Percentiles rank a stretch among this genome's conserved stretches.
These are phyloP conservation scores for Nemania abortiva DNA, from an alignment of 2,329 filamentous ascomycete species.

Conservation along the genomic window DNA sequence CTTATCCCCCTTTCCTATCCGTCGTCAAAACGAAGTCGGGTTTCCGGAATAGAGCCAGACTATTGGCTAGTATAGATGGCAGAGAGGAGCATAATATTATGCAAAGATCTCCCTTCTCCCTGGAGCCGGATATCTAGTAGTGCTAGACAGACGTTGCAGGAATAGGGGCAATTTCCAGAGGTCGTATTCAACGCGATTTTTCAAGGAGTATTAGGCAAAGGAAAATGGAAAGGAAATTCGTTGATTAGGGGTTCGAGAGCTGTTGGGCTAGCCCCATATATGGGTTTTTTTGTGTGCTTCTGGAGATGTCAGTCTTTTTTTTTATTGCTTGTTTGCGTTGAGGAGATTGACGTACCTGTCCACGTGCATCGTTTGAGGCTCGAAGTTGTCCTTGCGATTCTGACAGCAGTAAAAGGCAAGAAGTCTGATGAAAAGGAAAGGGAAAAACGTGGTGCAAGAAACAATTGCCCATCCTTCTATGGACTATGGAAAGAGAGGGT, in stretches of 20 bases:
- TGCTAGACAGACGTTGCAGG: not conserved
- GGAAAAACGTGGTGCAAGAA: not conserved
- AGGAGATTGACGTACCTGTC: not conserved
- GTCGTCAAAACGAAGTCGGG: not conserved
- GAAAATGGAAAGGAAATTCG: not conserved
- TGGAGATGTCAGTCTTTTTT: not conserved
- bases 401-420: not conserved
- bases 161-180: not conserved
- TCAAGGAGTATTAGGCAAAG: not conserved
- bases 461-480: not conserved
- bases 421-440: not conserved
- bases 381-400: not conserved
- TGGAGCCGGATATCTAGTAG: slow-evolving; percentile 2
- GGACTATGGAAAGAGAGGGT: not conserved
- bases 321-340: not conserved
- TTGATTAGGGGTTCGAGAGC: not conserved
- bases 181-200: not conserved
- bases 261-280: not conserved
- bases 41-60: too few relatives aligned
- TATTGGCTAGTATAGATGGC: not conserved
- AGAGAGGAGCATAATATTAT: not conserved
- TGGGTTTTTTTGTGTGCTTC: not conserved
- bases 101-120: not conserved
- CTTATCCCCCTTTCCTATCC: not conserved
- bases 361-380: not conserved